Conservation (phyloP, 352 stramenopile species). For the Aphanomyces astaci region DNA sequence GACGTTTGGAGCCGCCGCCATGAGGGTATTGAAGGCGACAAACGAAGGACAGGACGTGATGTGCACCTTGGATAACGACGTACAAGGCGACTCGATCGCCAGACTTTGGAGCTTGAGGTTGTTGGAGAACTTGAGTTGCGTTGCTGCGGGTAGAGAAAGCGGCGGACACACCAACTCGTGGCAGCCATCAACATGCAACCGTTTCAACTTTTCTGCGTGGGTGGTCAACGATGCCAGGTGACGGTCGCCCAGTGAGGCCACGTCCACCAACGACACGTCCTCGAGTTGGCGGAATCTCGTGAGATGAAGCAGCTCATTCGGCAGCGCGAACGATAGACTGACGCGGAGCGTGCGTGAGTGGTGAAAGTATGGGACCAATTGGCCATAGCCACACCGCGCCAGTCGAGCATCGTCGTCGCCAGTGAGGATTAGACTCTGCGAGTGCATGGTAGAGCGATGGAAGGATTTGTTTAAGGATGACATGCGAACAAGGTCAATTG, state of each 20-base stretch:
- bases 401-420: not conserved
- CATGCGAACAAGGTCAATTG: not conserved
- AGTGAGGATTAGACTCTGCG: not conserved
- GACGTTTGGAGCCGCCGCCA: not conserved
- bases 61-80: not conserved
- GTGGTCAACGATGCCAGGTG: not conserved
- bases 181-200: not conserved
- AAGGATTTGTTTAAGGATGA: conserved; percentile 1
- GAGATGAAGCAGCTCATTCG: not conserved
- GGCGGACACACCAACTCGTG: not conserved
- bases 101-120: not conserved
- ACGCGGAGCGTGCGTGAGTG: not conserved
- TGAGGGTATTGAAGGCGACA: not conserved
- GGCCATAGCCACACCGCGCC: not conserved
- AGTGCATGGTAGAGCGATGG: not conserved
- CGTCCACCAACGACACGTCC: not conserved
- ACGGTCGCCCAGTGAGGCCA: not conserved
- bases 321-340: not conserved
- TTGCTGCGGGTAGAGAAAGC: not conserved
- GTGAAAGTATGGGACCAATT: not conserved
- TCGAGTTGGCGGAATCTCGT: not conserved
- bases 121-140: not conserved
- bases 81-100: not conserved
- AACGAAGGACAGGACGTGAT: not conserved
- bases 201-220: not conserved